Percentiles rank a stretch among this genome's conserved stretches.
Conservation (phyloP, 1,284 basidiomycete genomes). For the Athelia psychrophila region DNA sequence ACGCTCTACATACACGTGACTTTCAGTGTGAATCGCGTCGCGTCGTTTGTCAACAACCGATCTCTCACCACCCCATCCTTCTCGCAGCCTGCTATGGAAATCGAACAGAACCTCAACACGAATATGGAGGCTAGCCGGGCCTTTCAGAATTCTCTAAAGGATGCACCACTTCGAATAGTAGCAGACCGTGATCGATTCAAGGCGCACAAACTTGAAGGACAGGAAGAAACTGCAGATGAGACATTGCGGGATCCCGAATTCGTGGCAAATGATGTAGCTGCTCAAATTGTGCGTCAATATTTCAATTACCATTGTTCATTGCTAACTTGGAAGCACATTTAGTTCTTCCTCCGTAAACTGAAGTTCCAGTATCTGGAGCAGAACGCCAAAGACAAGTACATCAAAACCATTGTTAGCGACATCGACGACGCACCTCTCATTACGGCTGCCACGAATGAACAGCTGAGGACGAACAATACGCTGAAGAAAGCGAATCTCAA, state of each 20-base stretch:
- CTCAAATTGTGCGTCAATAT: slow-evolving; percentile 39
- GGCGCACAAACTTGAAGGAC: slow-evolving; percentile 5
- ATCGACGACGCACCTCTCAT: slow-evolving; percentile 77
- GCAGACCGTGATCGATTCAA: neutral
- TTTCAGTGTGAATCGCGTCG: too few relatives aligned
- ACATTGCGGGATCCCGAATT: slow-evolving; percentile 42
- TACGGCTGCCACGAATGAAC: slow-evolving; percentile 71
- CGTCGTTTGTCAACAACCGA: too few relatives aligned
- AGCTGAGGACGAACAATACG: slow-evolving; percentile 56
- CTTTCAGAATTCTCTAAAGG: neutral
- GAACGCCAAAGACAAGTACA: slow-evolving; percentile 83
- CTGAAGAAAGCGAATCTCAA: slow-evolving; percentile 70
- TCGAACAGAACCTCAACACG: neutral
- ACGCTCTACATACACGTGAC: too few relatives aligned
- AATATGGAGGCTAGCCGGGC: neutral
- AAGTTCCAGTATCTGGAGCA: slow-evolving; percentile 87
- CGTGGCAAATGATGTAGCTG: slow-evolving; percentile 42
- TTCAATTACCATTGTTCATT: neutral
- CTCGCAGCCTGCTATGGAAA: neutral
- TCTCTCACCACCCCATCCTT: too few relatives aligned
- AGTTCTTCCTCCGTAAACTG: slow-evolving; percentile 79
- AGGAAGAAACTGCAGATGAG: slow-evolving; percentile 14
- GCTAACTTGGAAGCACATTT: neutral
- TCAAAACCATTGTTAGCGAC: slow-evolving; percentile 81
- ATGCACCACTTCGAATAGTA: neutral